A percentile compares a stretch with the other conserved stretches of the same genome.
phyloP scores from a whole-genome alignment of 306 rosid species.

The Pueraria montana region DNA sequence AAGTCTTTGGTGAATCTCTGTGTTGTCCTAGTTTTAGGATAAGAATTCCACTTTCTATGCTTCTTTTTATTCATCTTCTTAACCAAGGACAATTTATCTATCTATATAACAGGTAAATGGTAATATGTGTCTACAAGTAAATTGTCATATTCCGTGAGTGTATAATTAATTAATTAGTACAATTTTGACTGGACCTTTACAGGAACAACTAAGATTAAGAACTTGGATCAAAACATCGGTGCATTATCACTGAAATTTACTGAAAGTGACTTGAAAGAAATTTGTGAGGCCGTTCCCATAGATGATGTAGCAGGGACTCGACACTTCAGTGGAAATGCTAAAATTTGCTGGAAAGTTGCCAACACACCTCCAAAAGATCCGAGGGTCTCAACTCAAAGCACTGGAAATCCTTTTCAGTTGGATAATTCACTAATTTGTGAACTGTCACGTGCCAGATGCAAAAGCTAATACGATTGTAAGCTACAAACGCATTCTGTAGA shows the following conservation, averaged over 20 bases:
- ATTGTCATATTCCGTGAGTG: background rate
- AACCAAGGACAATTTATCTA: no score
- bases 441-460: no score
- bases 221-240: conserved; percentile 48
- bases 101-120: background rate
- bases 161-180: background rate
- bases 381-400: no score
- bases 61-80: background rate
- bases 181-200: background rate
- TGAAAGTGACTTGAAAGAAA: conserved; percentile 54
- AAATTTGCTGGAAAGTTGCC: conserved; percentile 53
- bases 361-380: no score
- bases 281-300: conserved; percentile 55
- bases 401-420: no score
- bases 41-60: background rate
- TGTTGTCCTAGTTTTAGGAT: background rate
- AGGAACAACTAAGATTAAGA: conserved; percentile 54
- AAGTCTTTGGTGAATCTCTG: background rate
- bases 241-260: conserved; percentile 47
- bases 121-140: background rate
- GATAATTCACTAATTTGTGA: no score
- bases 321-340: background rate
- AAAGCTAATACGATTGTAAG: no score
- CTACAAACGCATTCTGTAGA: no score
- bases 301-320: conserved; percentile 59